Percentiles rank a stretch among this genome's conserved stretches.
Conservation (phyloP, 2,329 filamentous ascomycete genomes). For the Neopestalotiopsis clavispora region DNA sequence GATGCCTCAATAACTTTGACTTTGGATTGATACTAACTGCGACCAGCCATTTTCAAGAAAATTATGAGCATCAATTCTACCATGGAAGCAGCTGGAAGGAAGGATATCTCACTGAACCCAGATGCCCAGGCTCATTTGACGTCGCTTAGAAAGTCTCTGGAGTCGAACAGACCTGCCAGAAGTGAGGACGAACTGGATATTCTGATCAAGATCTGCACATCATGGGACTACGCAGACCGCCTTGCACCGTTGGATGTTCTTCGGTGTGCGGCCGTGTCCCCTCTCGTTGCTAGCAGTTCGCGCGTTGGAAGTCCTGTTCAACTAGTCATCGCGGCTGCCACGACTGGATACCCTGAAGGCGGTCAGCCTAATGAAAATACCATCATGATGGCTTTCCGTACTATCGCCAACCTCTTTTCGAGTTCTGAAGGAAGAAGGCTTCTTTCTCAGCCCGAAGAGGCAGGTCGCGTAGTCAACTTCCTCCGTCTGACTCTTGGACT, state of each 20-base stretch:
- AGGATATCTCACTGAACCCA: slow-evolving; percentile 75
- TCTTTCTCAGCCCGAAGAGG: slow-evolving; percentile 59
- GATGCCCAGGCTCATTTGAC: slow-evolving; percentile 69
- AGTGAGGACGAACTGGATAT: slow-evolving; percentile 63
- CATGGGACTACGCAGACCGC: slow-evolving; percentile 81
- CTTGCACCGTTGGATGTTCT: slow-evolving; percentile 87
- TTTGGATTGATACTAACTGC: slow-evolving; percentile 52
- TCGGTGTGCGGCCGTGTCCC: slow-evolving; percentile 76
- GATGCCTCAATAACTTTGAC: background rate
- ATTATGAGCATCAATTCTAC: slow-evolving; percentile 76
- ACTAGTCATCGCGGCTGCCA: slow-evolving; percentile 44
- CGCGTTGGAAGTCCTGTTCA: slow-evolving; percentile 65
- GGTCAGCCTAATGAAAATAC: slow-evolving; percentile 73
- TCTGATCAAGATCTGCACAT: slow-evolving; percentile 72
- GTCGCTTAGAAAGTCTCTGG: slow-evolving; percentile 66
- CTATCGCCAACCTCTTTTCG: slow-evolving; percentile 83
- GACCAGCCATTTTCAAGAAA: slow-evolving; percentile 75
- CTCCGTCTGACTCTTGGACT: slow-evolving; percentile 66
- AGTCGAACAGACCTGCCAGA: slow-evolving; percentile 55
- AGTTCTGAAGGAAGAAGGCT: slow-evolving; percentile 73
- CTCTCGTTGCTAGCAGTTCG: slow-evolving; percentile 66
- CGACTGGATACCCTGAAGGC: slow-evolving; percentile 58
- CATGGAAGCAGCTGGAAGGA: slow-evolving; percentile 72
- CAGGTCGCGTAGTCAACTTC: slow-evolving; percentile 63
- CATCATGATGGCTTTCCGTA: slow-evolving; percentile 83